phyloP scores from a whole-genome alignment of 2,329 filamentous ascomycete species.

The Colletotrichum graminicola region DNA sequence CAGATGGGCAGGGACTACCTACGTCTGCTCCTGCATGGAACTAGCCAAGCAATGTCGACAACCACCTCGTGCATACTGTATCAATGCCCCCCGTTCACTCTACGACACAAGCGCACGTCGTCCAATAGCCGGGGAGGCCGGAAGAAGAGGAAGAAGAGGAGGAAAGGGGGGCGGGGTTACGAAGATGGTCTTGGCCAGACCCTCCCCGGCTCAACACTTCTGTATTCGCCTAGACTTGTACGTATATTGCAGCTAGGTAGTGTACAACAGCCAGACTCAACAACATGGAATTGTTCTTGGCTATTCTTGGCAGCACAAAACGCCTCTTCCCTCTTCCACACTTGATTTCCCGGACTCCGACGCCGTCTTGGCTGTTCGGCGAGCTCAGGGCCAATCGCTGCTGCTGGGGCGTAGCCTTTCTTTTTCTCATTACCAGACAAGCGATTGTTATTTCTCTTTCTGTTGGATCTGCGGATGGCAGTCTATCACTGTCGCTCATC shows the following conservation, averaged over 20 bases:
- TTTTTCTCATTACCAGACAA: too few relatives aligned
- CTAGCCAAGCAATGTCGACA: conserved; percentile 9
- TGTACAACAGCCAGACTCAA: conserved; percentile 20
- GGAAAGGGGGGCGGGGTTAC: too few relatives aligned
- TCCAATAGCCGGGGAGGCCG: background rate
- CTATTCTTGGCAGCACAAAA: conserved; percentile 25
- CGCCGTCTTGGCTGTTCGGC: background rate
- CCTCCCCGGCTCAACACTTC: background rate
- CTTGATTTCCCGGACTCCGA: background rate
- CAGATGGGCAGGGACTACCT: conserved; percentile 16
- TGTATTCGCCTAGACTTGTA: conserved; percentile 13
- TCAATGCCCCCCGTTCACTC: background rate
- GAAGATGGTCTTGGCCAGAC: background rate
- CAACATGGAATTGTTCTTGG: conserved; percentile 25
- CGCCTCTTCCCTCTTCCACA: conserved; percentile 5
- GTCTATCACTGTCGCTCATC: background rate
- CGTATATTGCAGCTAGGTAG: conserved; percentile 1
- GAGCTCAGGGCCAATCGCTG: background rate
- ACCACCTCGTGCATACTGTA: background rate
- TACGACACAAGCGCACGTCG: background rate
- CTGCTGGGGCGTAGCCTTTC: background rate
- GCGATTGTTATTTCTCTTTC: background rate
- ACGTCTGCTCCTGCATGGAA: conserved; percentile 18
- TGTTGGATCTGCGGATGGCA: background rate
- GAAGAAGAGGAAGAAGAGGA: background rate